phyloP scores from a whole-genome alignment of 2,329 filamentous ascomycete species.

The Arthroderma sp. region DNA sequence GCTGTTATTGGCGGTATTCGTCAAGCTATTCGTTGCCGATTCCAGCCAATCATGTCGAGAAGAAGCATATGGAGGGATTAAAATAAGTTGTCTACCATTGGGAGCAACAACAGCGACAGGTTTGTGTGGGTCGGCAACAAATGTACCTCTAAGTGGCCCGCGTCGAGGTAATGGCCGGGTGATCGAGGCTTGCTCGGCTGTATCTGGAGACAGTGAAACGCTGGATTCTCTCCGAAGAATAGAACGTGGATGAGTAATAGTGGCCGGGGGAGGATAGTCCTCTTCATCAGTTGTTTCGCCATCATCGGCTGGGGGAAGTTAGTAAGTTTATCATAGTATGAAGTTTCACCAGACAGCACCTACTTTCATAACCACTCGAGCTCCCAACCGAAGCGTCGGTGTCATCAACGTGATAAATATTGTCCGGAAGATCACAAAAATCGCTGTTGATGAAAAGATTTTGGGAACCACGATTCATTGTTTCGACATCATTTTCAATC shows the following conservation, averaged over 20 bases:
- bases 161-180: constrained; percentile 24
- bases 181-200: constrained; percentile 23
- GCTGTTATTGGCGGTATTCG: constrained; percentile 31
- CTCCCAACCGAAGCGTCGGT: constrained; percentile 30
- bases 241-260: constrained; percentile 34
- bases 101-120: constrained; percentile 35
- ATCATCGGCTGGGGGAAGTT: constrained; percentile 37
- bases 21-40: constrained; percentile 28
- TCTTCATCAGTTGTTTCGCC: constrained; percentile 50
- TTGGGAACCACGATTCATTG: constrained; percentile 9
- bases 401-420: constrained; percentile 31
- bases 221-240: constrained; percentile 39
- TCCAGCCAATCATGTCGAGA: constrained; percentile 35
- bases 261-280: constrained; percentile 37
- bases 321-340: neutral
- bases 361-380: constrained; percentile 48
- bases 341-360: constrained; percentile 17
- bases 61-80: constrained; percentile 35
- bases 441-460: constrained; percentile 28
- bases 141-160: constrained; percentile 36
- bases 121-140: constrained; percentile 35
- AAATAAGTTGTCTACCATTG: constrained; percentile 35
- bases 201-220: constrained; percentile 31
- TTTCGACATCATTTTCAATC: constrained; percentile 50
- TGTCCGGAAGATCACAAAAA: constrained; percentile 25